Percentiles rank a stretch among this genome's conserved stretches.
Conservation (phyloP, 2,329 filamentous ascomycete species). For the Pseudogymnoascus sp. region DNA sequence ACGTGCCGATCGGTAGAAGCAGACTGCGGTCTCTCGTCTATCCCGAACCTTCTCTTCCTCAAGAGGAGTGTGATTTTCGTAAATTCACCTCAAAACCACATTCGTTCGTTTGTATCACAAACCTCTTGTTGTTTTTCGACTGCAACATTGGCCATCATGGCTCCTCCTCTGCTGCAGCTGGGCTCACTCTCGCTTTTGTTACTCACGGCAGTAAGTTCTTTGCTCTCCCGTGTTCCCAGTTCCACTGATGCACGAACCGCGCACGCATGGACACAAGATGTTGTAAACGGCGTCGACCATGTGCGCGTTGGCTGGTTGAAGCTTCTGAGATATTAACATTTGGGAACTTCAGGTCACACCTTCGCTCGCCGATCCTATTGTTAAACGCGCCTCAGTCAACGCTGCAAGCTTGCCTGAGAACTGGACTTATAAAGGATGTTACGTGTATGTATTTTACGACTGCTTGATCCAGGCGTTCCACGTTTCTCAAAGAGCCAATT, state of each 20-base stretch:
- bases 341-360: not conserved
- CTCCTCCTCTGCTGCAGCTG: not conserved
- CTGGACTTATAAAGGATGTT: conserved; percentile 4
- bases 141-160: not conserved
- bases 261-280: not conserved
- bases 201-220: not conserved
- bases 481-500: not conserved
- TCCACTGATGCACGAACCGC: not conserved
- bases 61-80: not conserved
- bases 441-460: not conserved
- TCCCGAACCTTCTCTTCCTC: not conserved
- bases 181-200: not conserved
- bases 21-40: not conserved
- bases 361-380: not conserved
- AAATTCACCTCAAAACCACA: not conserved
- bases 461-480: not conserved
- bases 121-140: not conserved
- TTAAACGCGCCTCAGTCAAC: not conserved
- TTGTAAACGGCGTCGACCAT: not conserved
- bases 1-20: not conserved
- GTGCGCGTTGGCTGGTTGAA: not conserved
- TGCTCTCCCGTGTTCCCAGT: not conserved
- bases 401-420: not conserved
- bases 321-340: not conserved
- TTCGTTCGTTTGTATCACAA: not conserved